phyloP scores from a whole-genome alignment of 2,329 filamentous ascomycete genomes.

The Fusarium xylarioides region DNA sequence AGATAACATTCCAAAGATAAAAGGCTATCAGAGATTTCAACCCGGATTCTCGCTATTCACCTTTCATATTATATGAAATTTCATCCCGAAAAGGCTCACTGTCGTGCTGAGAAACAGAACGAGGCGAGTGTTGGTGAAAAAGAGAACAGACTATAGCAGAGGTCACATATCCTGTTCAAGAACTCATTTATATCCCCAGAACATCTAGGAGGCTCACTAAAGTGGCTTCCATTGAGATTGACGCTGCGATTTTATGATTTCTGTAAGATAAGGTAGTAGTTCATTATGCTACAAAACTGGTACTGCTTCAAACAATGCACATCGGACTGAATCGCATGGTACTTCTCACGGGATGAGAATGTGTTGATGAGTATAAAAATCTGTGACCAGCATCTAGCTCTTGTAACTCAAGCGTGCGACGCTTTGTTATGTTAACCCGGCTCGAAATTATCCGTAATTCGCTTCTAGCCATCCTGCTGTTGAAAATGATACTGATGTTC shows the following conservation, averaged over 20 bases:
- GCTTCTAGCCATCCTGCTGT: background rate
- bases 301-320: background rate
- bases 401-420: fast-evolving
- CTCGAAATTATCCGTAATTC: too few species aligned
- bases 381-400: too few species aligned
- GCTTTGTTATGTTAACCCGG: too few species aligned
- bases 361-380: background rate
- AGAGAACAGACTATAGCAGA: too few species aligned
- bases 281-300: background rate
- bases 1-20: background rate
- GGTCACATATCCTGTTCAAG: background rate
- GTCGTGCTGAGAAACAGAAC: too few species aligned
- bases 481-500: background rate
- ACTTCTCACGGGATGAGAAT: background rate
- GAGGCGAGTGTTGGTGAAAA: background rate
- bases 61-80: background rate
- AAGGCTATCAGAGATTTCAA: too few species aligned
- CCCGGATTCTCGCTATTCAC: fast-evolving
- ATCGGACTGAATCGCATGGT: background rate
- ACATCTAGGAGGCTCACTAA: background rate
- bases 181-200: fast-evolving
- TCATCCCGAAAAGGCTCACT: too few species aligned
- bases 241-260: background rate
- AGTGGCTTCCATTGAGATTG: background rate
- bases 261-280: fast-evolving